phyloP scores from a whole-genome alignment of 805 yeast species.

The Soucietia sequanensis region DNA sequence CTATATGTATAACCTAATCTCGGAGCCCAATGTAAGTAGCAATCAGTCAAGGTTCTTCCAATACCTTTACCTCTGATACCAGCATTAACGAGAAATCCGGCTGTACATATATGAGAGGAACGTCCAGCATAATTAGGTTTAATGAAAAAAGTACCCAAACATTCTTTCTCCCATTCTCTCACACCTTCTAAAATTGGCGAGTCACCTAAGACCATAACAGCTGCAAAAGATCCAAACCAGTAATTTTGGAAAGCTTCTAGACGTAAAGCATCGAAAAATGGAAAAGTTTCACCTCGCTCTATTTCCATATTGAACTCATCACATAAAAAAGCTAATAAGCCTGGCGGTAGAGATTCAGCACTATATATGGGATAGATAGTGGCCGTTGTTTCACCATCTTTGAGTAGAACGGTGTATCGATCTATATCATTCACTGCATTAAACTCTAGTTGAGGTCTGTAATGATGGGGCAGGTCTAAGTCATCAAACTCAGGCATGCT shows the following conservation, averaged over 20 bases:
- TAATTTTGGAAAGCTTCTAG: constrained; percentile 74
- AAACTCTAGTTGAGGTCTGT: constrained; percentile 42
- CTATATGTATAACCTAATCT: constrained; percentile 82
- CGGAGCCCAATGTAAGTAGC: constrained; percentile 89
- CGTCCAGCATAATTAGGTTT: constrained; percentile 93
- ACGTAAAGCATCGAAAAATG: constrained; percentile 77
- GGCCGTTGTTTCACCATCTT: constrained; percentile 90
- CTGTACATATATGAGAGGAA: constrained; percentile 90
- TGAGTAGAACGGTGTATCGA: constrained; percentile 73
- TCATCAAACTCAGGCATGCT: constrained; percentile 53
- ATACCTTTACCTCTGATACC: constrained; percentile 92
- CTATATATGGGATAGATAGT: constrained; percentile 84
- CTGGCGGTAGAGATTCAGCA: constrained; percentile 69
- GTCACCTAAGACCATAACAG: constrained; percentile 78
- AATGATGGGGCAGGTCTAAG: constrained; percentile 47
- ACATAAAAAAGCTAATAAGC: constrained; percentile 73
- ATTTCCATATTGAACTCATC: constrained; percentile 95
- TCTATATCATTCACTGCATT: constrained; percentile 40
- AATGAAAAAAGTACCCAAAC: constrained; percentile 82
- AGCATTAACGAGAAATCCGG: constrained; percentile 84
- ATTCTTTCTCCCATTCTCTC: constrained; percentile 88
- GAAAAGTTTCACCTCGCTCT: constrained; percentile 82
- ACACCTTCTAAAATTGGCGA: constrained; percentile 42
- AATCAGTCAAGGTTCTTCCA: constrained; percentile 80
- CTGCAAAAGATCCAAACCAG: constrained; percentile 89